A percentile compares a stretch with the other conserved stretches of the same genome.
phyloP scores from a whole-genome alignment of 2,329 filamentous ascomycete genomes.

The Tricladium varicosporioides region DNA sequence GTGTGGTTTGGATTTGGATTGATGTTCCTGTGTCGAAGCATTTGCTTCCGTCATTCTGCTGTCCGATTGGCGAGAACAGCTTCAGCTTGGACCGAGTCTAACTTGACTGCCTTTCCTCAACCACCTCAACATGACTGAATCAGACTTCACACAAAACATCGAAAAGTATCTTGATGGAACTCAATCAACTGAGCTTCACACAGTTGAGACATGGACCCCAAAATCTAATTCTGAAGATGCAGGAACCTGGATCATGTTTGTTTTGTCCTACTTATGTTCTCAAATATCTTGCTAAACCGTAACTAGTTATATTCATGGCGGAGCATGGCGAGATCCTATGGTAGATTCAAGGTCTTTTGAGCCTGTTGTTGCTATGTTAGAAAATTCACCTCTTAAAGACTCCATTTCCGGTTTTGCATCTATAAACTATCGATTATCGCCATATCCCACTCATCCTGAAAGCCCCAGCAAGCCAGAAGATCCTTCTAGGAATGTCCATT shows the following conservation, averaged over 20 bases:
- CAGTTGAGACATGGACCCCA: conserved; percentile 16
- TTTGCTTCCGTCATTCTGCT: neutral
- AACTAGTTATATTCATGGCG: conserved; percentile 52
- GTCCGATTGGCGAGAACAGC: neutral
- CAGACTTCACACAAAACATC: conserved; percentile 3
- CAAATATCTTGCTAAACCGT: neutral
- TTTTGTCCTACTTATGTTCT: neutral
- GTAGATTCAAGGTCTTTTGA: conserved; percentile 46
- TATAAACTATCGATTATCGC: conserved; percentile 61
- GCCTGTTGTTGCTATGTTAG: conserved; percentile 44
- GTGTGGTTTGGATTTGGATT: too few relatives aligned
- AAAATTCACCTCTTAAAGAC: conserved; percentile 21
- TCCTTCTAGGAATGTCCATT: conserved; percentile 43
- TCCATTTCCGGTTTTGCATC: conserved; percentile 59
- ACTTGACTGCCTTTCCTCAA: neutral
- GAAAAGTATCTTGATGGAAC: conserved; percentile 8
- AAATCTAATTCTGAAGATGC: neutral
- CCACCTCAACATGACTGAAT: neutral
- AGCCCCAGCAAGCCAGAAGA: conserved; percentile 39
- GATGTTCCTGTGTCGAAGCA: too few relatives aligned
- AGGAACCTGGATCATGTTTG: conserved; percentile 14
- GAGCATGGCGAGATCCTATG: conserved; percentile 60
- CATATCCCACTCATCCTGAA: conserved; percentile 47
- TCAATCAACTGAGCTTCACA: conserved; percentile 18
- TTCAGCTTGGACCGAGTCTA: too few relatives aligned